Conservation (phyloP, 2,329 filamentous ascomycete genomes). For the Botrytis pseudocinerea region DNA sequence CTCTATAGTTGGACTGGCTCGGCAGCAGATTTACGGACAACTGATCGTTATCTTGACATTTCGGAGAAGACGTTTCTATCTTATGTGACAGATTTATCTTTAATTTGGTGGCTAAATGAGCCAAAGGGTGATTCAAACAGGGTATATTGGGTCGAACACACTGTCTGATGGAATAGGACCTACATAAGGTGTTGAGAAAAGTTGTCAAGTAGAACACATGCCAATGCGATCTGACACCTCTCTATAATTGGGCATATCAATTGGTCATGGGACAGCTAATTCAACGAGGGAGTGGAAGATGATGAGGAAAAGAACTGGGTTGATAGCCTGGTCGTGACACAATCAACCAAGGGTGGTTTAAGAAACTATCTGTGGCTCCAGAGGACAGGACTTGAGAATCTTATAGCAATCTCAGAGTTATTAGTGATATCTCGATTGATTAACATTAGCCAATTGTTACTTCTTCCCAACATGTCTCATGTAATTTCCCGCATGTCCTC, state of each 20-base stretch:
- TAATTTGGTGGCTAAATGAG: not conserved
- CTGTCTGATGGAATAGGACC: not conserved
- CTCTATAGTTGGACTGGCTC: not conserved
- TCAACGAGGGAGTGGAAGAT: not conserved
- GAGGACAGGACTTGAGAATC: not conserved
- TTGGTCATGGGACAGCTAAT: not conserved
- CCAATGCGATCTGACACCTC: not conserved
- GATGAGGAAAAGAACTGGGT: not conserved
- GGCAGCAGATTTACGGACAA: not conserved
- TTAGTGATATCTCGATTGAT: too few relatives aligned
- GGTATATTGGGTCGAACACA: not conserved
- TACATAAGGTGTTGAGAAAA: not conserved
- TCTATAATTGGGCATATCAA: not conserved
- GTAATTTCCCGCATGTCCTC: too few relatives aligned
- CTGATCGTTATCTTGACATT: not conserved
- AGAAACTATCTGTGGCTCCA: not conserved
- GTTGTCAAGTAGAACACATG: not conserved
- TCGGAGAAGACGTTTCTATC: not conserved
- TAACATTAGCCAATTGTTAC: too few relatives aligned
- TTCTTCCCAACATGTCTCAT: too few relatives aligned
- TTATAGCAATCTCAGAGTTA: too few relatives aligned
- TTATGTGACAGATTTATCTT: not conserved
- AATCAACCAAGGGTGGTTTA: not conserved
- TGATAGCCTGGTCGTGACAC: not conserved
- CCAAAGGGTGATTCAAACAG: not conserved